A percentile compares a stretch with the other conserved stretches of the same genome.
phyloP scores from a whole-genome alignment of 495 filamentous ascomycete genomes.

The Pyronema omphalodes region DNA sequence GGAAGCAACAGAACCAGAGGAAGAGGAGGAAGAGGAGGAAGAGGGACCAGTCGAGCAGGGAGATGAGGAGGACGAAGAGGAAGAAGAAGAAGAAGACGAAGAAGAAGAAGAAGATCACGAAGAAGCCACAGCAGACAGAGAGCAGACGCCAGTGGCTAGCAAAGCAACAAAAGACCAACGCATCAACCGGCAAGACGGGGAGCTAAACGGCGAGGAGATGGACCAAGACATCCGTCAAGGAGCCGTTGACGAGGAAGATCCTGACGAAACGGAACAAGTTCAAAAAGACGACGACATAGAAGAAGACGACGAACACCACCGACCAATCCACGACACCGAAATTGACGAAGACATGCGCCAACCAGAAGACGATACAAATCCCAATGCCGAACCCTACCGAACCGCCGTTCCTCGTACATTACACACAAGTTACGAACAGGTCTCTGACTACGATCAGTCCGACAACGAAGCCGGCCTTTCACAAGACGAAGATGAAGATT shows the following conservation, averaged over 20 bases:
- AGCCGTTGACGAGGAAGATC: slow-evolving; percentile 22
- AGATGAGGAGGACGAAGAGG: background rate
- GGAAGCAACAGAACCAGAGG: no score
- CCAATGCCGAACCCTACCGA: no score
- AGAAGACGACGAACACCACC: slow-evolving; percentile 5
- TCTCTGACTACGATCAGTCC: background rate
- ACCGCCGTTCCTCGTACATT: background rate
- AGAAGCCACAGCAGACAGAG: no score
- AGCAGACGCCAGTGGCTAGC: no score
- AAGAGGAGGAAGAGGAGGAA: background rate
- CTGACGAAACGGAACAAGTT: slow-evolving; percentile 13
- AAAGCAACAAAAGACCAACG: no score
- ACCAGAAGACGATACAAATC: slow-evolving; percentile 10
- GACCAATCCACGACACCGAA: background rate
- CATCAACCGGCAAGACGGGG: no score
- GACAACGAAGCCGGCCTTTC: slow-evolving; percentile 20
- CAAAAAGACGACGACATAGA: slow-evolving; percentile 14
- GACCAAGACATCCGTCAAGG: slow-evolving; percentile 21
- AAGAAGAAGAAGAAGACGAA: slow-evolving; percentile 12
- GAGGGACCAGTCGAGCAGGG: slow-evolving; percentile 3
- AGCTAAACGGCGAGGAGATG: background rate
- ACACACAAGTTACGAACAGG: background rate
- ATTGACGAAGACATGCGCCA: background rate
- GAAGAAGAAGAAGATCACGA: no score
- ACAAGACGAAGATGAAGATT: slow-evolving; percentile 26